A percentile compares a stretch with the other conserved stretches of the same genome.
Evolutionary conservation across 1,284 basidiomycete species (phyloP).

Genomic region (Tylopilus orsonianus): DNA sequence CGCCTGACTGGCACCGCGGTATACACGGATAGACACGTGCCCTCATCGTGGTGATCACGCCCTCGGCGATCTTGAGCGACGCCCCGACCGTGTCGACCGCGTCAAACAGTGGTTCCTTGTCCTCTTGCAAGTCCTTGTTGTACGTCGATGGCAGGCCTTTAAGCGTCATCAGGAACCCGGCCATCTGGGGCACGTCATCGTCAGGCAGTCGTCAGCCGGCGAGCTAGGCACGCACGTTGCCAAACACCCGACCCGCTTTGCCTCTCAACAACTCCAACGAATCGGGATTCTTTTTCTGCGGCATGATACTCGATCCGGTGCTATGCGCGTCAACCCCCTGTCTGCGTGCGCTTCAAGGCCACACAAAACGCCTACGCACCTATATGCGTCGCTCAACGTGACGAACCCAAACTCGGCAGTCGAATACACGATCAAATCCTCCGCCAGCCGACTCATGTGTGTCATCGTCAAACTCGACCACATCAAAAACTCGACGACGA

Average conservation of each 20-base stretch:
- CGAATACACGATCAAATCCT: constrained; percentile 96
- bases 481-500: constrained; percentile 96
- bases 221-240: constrained; percentile 57
- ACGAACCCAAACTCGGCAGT: constrained; percentile 97
- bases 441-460: constrained; percentile 92
- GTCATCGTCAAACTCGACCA: constrained; percentile 93
- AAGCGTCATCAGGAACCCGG: constrained; percentile 97
- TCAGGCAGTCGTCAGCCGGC: background rate
- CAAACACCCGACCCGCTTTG: constrained; percentile 93
- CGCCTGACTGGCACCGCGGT: background rate
- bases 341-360: background rate
- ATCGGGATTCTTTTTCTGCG: constrained; percentile 99
- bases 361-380: constrained; percentile 44
- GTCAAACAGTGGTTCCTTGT: constrained; percentile 98
- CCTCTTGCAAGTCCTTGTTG: constrained; percentile 99
- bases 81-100: constrained; percentile 89
- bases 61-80: constrained; percentile 90
- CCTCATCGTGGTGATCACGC: constrained; percentile 88
- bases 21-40: constrained; percentile 41
- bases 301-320: constrained; percentile 99
- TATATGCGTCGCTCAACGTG: constrained; percentile 93
- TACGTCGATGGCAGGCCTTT: constrained; percentile 98
- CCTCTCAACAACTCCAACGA: constrained; percentile 93
- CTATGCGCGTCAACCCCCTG: too few relatives aligned
- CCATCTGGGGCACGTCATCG: constrained; percentile 57